Conservation (phyloP, 179 eudicot species). For the Patellifolia procumbens region DNA sequence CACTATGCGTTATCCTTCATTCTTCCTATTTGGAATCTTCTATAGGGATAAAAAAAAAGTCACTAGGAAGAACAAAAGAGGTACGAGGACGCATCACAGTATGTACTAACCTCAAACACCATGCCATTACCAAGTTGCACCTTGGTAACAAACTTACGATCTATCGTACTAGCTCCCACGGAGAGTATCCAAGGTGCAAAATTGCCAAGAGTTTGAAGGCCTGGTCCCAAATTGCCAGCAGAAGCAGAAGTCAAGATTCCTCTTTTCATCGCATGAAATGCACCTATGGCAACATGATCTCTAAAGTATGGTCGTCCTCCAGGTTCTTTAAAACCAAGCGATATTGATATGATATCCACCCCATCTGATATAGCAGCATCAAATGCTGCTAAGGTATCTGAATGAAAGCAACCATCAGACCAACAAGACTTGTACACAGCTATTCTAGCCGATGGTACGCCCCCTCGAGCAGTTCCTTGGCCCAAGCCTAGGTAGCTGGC, state of each 20-base stretch:
- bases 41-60: too few relatives aligned
- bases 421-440: constrained; percentile 28
- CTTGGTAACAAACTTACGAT: constrained; percentile 26
- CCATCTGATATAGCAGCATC: constrained; percentile 36
- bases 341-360: constrained; percentile 32
- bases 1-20: too few relatives aligned
- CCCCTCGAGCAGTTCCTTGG: constrained; percentile 30
- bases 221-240: constrained; percentile 32
- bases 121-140: constrained; percentile 26
- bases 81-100: too few relatives aligned
- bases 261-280: constrained; percentile 35
- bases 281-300: constrained; percentile 28
- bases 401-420: background rate
- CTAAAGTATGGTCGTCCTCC: background rate
- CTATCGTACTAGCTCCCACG: constrained; percentile 34
- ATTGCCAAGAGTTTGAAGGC: background rate
- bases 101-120: constrained; percentile 28
- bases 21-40: too few relatives aligned
- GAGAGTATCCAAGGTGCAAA: constrained; percentile 42
- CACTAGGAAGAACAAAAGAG: too few relatives aligned
- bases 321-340: background rate
- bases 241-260: constrained; percentile 31
- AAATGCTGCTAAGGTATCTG: constrained; percentile 22
- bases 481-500: constrained; percentile 27
- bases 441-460: constrained; percentile 24